These are phyloP conservation scores for Alternaria sp. DNA, from an alignment of 2,329 filamentous ascomycete species.

Conservation along the genomic window DNA sequence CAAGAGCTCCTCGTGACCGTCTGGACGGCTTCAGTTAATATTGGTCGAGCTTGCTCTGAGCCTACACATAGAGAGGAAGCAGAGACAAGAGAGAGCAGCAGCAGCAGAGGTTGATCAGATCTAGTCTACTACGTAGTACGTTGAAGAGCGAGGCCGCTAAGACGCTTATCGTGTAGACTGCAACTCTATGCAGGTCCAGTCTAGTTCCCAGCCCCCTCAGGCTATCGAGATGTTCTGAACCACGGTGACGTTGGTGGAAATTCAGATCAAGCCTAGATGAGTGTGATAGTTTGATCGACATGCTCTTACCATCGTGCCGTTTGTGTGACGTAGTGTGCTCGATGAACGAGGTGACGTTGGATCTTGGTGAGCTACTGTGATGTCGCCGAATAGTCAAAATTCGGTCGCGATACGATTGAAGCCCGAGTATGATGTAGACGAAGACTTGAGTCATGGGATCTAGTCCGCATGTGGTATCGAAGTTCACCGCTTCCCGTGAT, in stretches of 20 bases:
- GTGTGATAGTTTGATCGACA: neutral
- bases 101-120: neutral
- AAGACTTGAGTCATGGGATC: neutral
- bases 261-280: neutral
- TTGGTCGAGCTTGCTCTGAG: neutral
- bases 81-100: neutral
- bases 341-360: neutral
- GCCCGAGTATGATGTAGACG: slow-evolving; percentile 3
- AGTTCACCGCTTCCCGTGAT: slow-evolving; percentile 6
- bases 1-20: neutral
- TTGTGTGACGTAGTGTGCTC: neutral
- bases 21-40: neutral
- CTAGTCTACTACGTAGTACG: neutral
- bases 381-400: neutral
- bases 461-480: neutral
- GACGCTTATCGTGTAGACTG: neutral
- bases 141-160: neutral
- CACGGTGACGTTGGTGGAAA: neutral
- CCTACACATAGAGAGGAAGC: neutral
- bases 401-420: neutral
- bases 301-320: neutral
- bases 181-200: neutral
- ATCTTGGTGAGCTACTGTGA: neutral
- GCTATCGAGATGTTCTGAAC: neutral
- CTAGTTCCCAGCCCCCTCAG: neutral